Percentiles rank a stretch among this genome's conserved stretches.
phyloP scores from a whole-genome alignment of 192 early-diverging fungal genomes.

The Backusella morwellensis region DNA sequence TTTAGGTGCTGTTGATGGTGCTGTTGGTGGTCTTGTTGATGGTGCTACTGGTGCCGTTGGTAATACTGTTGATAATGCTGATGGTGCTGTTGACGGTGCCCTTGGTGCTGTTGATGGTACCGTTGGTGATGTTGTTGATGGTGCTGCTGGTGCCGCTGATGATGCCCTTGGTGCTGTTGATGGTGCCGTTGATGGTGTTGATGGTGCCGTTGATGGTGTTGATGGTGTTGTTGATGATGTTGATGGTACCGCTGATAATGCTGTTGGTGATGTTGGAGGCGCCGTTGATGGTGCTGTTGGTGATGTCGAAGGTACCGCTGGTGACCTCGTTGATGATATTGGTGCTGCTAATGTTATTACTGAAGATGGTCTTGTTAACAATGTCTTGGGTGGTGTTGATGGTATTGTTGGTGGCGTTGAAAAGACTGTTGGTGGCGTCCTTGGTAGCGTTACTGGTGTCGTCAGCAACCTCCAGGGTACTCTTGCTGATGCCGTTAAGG shows the following conservation, averaged over 20 bases:
- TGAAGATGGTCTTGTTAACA: too few species aligned
- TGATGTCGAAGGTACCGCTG: neutral
- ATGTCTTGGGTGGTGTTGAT: neutral
- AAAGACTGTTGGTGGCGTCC: neutral
- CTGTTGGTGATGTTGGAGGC: neutral
- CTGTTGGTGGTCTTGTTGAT: neutral
- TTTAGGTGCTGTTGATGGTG: neutral
- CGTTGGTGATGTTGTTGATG: too few species aligned
- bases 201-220: neutral
- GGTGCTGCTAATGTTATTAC: too few species aligned
- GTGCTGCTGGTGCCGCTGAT: too few species aligned
- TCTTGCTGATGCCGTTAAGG: neutral
- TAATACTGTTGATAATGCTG: neutral
- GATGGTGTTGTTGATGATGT: neutral
- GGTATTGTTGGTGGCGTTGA: neutral
- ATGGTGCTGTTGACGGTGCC: too few species aligned
- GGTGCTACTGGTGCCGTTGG: neutral
- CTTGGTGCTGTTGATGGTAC: too few species aligned
- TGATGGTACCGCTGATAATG: too few species aligned
- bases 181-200: neutral
- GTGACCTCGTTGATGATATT: neutral
- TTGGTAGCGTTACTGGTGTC: neutral
- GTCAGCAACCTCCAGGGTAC: too few species aligned
- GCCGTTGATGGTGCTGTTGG: neutral
- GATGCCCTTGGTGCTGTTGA: too few species aligned